Evolutionary conservation across 2,329 filamentous ascomycete species (phyloP).

Genomic region (Fusarium sp.): DNA sequence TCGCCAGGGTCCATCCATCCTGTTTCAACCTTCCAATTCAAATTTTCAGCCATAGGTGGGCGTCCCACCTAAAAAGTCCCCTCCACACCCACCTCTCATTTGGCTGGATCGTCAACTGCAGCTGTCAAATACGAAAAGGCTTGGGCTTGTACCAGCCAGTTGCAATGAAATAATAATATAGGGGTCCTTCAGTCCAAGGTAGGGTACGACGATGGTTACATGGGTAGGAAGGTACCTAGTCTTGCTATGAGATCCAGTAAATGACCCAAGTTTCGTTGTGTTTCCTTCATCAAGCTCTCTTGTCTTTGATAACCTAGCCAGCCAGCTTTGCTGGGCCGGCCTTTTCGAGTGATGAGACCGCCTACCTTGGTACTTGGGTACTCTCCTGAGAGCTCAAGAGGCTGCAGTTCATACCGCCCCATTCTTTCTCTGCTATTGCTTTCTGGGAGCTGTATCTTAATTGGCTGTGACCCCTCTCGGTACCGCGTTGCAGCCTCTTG

Average conservation of each 20-base stretch:
- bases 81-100: no score
- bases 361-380: no score
- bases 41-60: neutral
- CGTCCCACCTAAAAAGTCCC: slow-evolving; percentile 26
- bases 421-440: no score
- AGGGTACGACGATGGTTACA: neutral
- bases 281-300: neutral
- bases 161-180: neutral
- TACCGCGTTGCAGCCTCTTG: no score
- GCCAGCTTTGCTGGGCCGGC: neutral
- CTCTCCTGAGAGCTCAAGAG: no score
- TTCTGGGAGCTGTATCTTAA: no score
- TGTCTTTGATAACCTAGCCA: neutral
- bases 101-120: neutral
- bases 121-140: slow-evolving; percentile 11
- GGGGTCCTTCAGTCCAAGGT: neutral
- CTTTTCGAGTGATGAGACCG: slow-evolving; percentile 4
- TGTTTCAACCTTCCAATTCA: slow-evolving; percentile 13
- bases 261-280: neutral
- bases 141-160: neutral
- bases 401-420: no score
- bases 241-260: neutral
- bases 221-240: neutral
- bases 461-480: no score
- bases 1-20: slow-evolving; percentile 43